Base-by-base conservation (phyloP, 306 rosid species). In the Mucuna pruriens region DNA sequence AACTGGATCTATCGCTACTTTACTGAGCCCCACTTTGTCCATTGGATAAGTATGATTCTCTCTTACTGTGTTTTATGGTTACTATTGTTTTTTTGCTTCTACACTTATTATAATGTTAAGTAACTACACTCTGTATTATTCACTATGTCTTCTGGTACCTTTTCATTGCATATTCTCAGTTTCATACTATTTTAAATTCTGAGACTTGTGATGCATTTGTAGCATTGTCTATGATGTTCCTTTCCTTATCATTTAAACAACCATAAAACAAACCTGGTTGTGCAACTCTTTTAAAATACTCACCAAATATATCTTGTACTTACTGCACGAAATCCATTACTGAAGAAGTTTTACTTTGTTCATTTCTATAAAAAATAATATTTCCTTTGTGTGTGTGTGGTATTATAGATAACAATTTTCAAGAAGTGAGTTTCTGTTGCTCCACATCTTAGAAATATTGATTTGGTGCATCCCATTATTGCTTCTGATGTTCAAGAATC, bases 1-100 rank as follows among this genome's bases (percentile, higher is more conserved):
- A 94, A 94, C 86, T 94, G 98, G 98, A 84, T 90, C 67, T 94
- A 89, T 75, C 97, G 98, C 88, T 94, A 92, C 91, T 92, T 92
- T 39, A 92, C 98, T 19, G 98, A 94, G 88, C 84, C 85, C 25
- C 84, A 80, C 85, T 94, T 78, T 80, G 86, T 92, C 71, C 97
- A 89, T 54, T 94, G 95, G 98, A 94, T 92, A 89, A 88, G 98
- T 94, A 92, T 25, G 90, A 44, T 31, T 51, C 78, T 83, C 80
- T 67, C 75, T 52, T 71, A 45, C 22, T 61, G 60, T 79, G 29
- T 64, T 80, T 76, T 66, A 11, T 39, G 15, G 22, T 26, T 64
- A n/a, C 67, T 15, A 51, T 69, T 25, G 20, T 55, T 73, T 79
- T 79, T 79, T 23, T 49, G 54, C 45, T 42, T 42, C 44, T 49